A percentile compares a stretch with the other conserved stretches of the same genome.
Conservation (phyloP, 495 filamentous ascomycete species). For the Neurospora sp. region DNA sequence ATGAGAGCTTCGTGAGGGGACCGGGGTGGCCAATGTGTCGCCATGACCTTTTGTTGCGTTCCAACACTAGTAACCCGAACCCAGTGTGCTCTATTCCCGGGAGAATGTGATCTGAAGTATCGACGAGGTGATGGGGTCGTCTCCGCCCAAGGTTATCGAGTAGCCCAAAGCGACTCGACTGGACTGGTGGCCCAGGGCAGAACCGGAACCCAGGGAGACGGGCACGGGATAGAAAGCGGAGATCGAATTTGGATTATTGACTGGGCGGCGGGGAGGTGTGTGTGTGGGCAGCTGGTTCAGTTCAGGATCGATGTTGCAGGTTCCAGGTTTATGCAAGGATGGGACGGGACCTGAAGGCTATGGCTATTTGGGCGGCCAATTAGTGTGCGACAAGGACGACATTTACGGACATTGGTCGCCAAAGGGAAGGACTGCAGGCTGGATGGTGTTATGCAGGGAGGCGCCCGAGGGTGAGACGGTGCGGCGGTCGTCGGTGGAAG, state of each 20-base stretch:
- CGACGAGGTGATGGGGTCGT: not conserved
- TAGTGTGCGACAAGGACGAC: slow-evolving; percentile 18
- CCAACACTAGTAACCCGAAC: not conserved
- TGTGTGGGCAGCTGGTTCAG: not conserved
- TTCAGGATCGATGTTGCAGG: not conserved
- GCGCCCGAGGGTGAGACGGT: not conserved
- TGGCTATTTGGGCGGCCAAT: slow-evolving; percentile 14
- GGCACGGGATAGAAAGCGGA: not conserved
- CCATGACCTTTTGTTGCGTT: slow-evolving; percentile 11
- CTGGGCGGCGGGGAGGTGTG: not conserved
- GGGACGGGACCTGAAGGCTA: not conserved
- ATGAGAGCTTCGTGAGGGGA: slow-evolving; percentile 79
- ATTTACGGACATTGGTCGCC: slow-evolving; percentile 5
- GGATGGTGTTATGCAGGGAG: not conserved
- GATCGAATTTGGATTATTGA: not conserved
- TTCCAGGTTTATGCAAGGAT: not conserved
- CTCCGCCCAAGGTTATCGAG: not conserved
- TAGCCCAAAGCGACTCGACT: not conserved
- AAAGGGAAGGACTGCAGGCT: not conserved
- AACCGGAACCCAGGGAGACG: not conserved
- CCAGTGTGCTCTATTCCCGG: not conserved
- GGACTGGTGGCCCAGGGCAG: not conserved
- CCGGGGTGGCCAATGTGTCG: slow-evolving; percentile 69
- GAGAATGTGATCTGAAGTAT: not conserved
- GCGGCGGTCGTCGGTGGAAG: not conserved